Evolutionary conservation across 2,329 filamentous ascomycete species (phyloP), one percentile per base, ranked within the genome.

Genomic region (Ceratocystis alfenasii): DNA sequence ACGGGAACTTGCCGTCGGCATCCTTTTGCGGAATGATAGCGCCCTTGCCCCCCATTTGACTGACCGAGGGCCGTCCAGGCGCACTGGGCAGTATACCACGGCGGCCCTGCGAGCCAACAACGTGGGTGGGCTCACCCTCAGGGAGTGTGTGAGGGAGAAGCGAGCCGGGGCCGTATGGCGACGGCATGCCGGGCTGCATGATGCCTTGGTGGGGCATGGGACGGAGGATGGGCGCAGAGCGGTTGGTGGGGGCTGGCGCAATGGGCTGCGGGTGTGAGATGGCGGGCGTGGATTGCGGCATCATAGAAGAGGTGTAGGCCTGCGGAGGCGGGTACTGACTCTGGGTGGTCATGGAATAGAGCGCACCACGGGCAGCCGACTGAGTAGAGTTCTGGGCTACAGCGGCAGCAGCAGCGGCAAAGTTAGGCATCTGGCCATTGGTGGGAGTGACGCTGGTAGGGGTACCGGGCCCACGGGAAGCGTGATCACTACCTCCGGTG

Each of bases 1-100:
- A 99, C 68, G 94, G 93, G 74, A 95, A 99, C 79, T 97, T 97
- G 74, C 94, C 94, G 75, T 97, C 93, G 7, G 91, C 90, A 76
- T 97, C 93, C 80, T 97, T 96, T 71, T 90, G 88, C 17, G 92
- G 91, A 69, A 95, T 94, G 69, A 89, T 85, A 68, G 89, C 87
- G 72, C 83, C 89, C 81, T 96, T 95, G 8, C 83, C 81, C 36
- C 83, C 80, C 55, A 83, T 82, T 70, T 84, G 86, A 55, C 89
- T 87, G 22, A 84, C 82, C 25, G 87, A 79, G 41, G 89, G 85
- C 68, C 91, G 83, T 55, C 92, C 92, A 36, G 91, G 90, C 68
- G 92, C 91, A 71, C 91, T 96, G 17, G 93, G 93, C 69, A 97
- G 78, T 48, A 96, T 95, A 62, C 93, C 93, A 70, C 93, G 85